Base-by-base conservation (phyloP, 768 basidiomycete genomes). In the Lactarius quietus region DNA sequence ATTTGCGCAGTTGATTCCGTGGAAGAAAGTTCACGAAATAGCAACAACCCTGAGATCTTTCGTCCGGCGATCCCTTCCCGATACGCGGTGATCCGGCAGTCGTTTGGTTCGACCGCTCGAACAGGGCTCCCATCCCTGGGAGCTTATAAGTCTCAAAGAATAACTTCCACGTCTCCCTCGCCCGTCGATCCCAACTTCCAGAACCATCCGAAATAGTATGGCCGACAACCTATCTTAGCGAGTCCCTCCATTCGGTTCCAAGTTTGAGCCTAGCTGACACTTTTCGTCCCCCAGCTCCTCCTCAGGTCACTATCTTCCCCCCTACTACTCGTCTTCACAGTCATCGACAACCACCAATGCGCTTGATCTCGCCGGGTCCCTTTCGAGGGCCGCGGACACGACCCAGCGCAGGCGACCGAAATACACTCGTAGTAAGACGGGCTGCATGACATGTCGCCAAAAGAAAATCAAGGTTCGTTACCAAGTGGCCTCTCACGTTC, bases 371-470 rank as follows among this genome's bases (percentile, higher is more conserved):
- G 73, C 81, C 14, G 78, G 82, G 4, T 80, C 80, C 28, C 75
- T 82, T 33, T n/a, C 64, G 18, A 65, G 64, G 61, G 81, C 83
- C 59, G 77, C 76, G 39, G 89, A 86, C 56, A 65, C 80, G 18
- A 80, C 82, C n/a, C 79, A 81, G 71, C 83, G 91, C 65, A 92
- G 92, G 74, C 88, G 92, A 39, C 92, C 92, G 57, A 97, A 97
- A 81, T 95, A 95, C 71, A 93, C 92, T 68, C 85, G 95, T 71
- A 93, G 91, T 77, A 95, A 96, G 79, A 94, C 93, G 1, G 95
- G 95, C 28, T 98, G 95, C 74, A 78, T 96, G 74, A 95, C 92
- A 51, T 98, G 95, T 82, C 84, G 95, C 71, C 85, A 86, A 68
- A 95, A 95, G 82, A 92, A 96, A 82, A 93, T 98, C 73, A 97